Conservation (phyloP, 176 grass and related monocot genomes). For the Oryza meridionalis region DNA sequence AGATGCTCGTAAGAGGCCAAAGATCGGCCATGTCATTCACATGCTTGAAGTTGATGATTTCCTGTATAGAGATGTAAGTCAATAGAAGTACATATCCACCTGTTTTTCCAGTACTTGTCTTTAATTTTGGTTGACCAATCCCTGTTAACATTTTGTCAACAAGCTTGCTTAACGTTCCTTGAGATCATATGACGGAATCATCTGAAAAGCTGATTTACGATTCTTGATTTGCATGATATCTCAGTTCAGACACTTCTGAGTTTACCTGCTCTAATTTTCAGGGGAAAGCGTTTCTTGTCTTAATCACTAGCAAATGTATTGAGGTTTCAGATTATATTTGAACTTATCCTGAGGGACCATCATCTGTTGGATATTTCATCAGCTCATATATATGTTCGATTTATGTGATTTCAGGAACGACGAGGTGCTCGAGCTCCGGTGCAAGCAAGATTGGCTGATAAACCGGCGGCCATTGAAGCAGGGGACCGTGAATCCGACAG, state of each 20-base stretch:
- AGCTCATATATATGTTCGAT: background rate
- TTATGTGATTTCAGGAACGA: constrained; percentile 57
- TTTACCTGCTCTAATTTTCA: background rate
- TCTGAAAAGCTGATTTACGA: background rate
- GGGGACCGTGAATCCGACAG: constrained; percentile 25
- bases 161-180: background rate
- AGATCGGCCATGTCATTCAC: constrained; percentile 86
- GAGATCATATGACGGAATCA: background rate
- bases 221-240: background rate
- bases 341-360: background rate
- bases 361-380: background rate
- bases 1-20: constrained; percentile 88
- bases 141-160: background rate
- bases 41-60: constrained; percentile 99
- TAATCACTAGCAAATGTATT: background rate
- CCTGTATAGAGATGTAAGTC: constrained; percentile 78
- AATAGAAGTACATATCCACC: background rate
- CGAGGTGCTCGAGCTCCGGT: constrained; percentile 52
- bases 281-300: background rate
- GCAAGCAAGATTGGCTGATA: constrained; percentile 55
- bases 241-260: background rate
- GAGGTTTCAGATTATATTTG: constrained; percentile 5
- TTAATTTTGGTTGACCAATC: background rate
- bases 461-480: constrained; percentile 21
- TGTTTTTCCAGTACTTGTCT: background rate